These are phyloP conservation scores for Anethum foeniculum DNA, from an alignment of 140 eudicot species.

Conservation along the genomic window DNA sequence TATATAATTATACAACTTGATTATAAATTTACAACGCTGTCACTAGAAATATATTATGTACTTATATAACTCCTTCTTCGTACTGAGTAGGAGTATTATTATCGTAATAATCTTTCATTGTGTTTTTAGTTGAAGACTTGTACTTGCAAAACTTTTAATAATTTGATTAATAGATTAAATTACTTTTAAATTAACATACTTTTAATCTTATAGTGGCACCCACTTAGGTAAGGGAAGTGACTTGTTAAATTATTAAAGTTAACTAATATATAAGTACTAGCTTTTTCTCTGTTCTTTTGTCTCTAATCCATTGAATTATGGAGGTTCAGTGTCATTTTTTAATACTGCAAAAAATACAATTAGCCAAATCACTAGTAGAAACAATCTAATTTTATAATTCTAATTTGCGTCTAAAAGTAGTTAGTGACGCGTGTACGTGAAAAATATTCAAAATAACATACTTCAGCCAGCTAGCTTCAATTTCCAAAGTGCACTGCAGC, in stretches of 20 bases:
- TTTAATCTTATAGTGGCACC: not conserved
- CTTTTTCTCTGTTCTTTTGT: not conserved
- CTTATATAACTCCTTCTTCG: no score
- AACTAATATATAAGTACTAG: not conserved
- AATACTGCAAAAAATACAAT: not conserved
- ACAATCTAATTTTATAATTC: not conserved
- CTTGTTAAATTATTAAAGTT: not conserved
- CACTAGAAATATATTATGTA: no score
- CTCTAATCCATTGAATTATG: constrained; percentile 21
- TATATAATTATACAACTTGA: no score
- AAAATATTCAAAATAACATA: not conserved
- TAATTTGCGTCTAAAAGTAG: not conserved
- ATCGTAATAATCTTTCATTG: not conserved
- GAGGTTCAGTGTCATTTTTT: not conserved
- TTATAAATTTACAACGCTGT: no score
- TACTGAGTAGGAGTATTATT: no score
- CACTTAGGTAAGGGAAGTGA: not conserved
- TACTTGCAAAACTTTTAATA: not conserved
- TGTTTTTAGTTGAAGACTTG: not conserved
- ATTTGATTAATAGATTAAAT: not conserved
- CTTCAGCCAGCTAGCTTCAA: not conserved
- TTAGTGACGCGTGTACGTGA: constrained; percentile 1
- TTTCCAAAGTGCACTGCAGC: constrained; percentile 6
- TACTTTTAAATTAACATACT: not conserved
- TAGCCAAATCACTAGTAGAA: not conserved